A percentile compares a stretch with the other conserved stretches of the same genome.
These are phyloP conservation scores for Microthyrium microscopicum DNA, from an alignment of 2,329 filamentous ascomycete genomes.

Conservation along the genomic window DNA sequence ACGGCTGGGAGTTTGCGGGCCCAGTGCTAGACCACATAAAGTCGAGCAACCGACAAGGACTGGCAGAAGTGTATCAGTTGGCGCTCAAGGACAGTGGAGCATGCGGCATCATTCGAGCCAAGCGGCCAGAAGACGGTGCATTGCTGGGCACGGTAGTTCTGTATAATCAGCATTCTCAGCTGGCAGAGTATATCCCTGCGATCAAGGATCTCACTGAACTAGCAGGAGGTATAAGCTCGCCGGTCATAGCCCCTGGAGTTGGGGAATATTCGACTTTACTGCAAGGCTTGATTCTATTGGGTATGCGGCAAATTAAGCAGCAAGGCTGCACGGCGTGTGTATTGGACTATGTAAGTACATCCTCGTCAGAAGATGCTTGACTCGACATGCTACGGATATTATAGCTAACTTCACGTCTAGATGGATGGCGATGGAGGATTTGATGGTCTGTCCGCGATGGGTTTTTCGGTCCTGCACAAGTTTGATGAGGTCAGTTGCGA, in stretches of 20 bases:
- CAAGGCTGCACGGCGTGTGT: conserved; percentile 58
- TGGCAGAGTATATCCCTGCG: conserved; percentile 54
- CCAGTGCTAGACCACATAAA: conserved; percentile 59
- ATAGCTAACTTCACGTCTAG: conserved; percentile 26
- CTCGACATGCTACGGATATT: not conserved
- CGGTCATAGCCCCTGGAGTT: conserved; percentile 52
- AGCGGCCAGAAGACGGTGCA: conserved; percentile 47
- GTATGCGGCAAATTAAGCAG: conserved; percentile 65
- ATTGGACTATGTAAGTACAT: conserved; percentile 56
- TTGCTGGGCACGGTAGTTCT: conserved; percentile 67
- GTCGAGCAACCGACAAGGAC: conserved; percentile 56
- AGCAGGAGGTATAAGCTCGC: conserved; percentile 64
- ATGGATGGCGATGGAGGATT: conserved; percentile 55
- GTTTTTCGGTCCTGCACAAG: conserved; percentile 60
- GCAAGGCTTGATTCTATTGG: conserved; percentile 66
- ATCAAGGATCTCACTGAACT: conserved; percentile 42
- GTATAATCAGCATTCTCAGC: conserved; percentile 50
- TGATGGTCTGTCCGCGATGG: conserved; percentile 62
- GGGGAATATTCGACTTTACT: conserved; percentile 54
- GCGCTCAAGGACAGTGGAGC: conserved; percentile 54
- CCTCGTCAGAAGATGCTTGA: not conserved
- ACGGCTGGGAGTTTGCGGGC: conserved; percentile 60
- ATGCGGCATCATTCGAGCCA: conserved; percentile 72
- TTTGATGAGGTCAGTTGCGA: conserved; percentile 69
- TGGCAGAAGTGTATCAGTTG: conserved; percentile 62